These are phyloP conservation scores for Exophiala calicioides DNA, from an alignment of 2,329 filamentous ascomycete genomes.

Conservation along the genomic window DNA sequence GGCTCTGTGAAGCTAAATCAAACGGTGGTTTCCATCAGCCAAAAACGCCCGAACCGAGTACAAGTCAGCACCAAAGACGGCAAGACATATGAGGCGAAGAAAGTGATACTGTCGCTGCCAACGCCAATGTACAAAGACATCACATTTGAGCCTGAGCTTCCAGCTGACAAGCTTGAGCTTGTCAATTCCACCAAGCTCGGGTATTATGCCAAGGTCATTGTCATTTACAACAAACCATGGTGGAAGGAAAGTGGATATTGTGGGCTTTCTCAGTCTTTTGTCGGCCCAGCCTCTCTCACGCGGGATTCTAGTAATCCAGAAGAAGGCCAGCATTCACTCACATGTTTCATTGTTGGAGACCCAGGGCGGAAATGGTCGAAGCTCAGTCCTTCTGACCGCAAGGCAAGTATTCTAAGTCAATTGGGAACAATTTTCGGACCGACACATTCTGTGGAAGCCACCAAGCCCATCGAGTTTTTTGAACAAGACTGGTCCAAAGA, in stretches of 20 bases:
- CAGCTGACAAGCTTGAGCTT: conserved; percentile 40
- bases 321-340: conserved; percentile 35
- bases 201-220: conserved; percentile 55
- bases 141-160: conserved; percentile 50
- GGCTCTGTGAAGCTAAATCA: no score
- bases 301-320: conserved; percentile 45
- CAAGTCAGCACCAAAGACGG: no score
- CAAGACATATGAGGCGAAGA: conserved; percentile 41
- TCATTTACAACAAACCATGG: conserved; percentile 50
- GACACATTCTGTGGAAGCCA: background rate
- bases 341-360: conserved; percentile 27
- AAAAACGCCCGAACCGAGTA: no score
- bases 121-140: conserved; percentile 50
- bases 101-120: conserved; percentile 53
- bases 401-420: conserved; percentile 6
- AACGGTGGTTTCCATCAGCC: no score
- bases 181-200: conserved; percentile 43
- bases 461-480: no score
- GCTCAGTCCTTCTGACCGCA: conserved; percentile 2
- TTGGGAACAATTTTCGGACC: conserved; percentile 1
- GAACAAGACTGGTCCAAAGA: no score
- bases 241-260: conserved; percentile 40
- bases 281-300: conserved; percentile 48
- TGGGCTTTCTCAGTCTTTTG: conserved; percentile 48
- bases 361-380: conserved; percentile 7